A percentile compares a stretch with the other conserved stretches of the same genome.
phyloP scores from a whole-genome alignment of 306 rosid genomes.

The Herpetospermum pedunculosum region DNA sequence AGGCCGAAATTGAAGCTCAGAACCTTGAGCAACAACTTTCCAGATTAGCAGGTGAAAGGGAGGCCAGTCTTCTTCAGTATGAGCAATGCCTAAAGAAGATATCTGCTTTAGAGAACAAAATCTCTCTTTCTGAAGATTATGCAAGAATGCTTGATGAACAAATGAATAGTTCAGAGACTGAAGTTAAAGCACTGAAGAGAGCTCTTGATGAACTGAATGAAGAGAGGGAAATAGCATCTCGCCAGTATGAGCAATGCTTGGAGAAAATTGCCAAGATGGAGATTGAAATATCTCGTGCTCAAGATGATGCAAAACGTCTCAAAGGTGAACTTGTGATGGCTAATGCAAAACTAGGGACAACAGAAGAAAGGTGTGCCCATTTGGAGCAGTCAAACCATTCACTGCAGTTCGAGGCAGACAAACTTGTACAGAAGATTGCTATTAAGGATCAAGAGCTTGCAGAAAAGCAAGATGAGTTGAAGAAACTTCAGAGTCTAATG shows the following conservation, averaged over 20 bases:
- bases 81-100: slow-evolving; percentile 54
- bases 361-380: slow-evolving; percentile 40
- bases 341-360: slow-evolving; percentile 38
- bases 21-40: slow-evolving; percentile 47
- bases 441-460: slow-evolving; percentile 64
- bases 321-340: slow-evolving; percentile 40
- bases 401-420: slow-evolving; percentile 54
- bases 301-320: slow-evolving; percentile 37
- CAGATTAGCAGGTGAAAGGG: slow-evolving; percentile 58
- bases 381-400: slow-evolving; percentile 65
- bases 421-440: slow-evolving; percentile 57
- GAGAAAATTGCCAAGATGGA: slow-evolving; percentile 61
- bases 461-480: slow-evolving; percentile 56
- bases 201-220: slow-evolving; percentile 29
- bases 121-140: slow-evolving; percentile 58
- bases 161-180: slow-evolving; percentile 46
- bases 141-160: slow-evolving; percentile 48
- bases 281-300: slow-evolving; percentile 49
- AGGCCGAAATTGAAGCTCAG: slow-evolving; percentile 58
- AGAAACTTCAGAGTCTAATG: slow-evolving; percentile 59
- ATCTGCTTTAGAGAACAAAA: slow-evolving; percentile 54
- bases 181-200: slow-evolving; percentile 43
- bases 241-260: slow-evolving; percentile 50
- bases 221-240: slow-evolving; percentile 60
- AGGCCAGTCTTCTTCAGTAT: slow-evolving; percentile 45